Evolutionary conservation across 2,329 filamentous ascomycete species (phyloP).

Genomic region (Lecanoromycetidae sp.): DNA sequence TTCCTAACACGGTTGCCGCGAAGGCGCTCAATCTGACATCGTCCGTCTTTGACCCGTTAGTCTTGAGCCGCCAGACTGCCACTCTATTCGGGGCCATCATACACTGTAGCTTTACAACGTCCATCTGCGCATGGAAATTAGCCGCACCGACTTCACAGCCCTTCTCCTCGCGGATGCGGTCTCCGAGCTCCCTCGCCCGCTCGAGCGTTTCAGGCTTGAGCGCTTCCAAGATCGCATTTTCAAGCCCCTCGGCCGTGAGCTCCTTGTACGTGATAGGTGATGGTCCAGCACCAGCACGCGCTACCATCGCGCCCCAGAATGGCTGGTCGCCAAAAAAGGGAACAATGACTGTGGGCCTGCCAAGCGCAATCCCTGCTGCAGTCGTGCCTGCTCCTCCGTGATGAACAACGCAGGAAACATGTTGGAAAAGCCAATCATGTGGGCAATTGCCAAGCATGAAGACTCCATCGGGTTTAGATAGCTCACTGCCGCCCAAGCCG

Average conservation of each 20-base stretch:
- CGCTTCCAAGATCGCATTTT: slow-evolving; percentile 50
- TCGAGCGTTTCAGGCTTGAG: slow-evolving; percentile 47
- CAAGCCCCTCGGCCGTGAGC: slow-evolving; percentile 53
- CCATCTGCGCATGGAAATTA: slow-evolving; percentile 59
- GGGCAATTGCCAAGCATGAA: slow-evolving; percentile 78
- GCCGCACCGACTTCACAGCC: slow-evolving; percentile 52
- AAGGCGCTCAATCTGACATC: slow-evolving; percentile 57
- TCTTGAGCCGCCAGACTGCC: slow-evolving; percentile 64
- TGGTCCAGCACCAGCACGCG: slow-evolving; percentile 59
- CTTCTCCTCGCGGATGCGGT: slow-evolving; percentile 52
- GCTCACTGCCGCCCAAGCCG: slow-evolving; percentile 60
- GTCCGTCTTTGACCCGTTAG: too few relatives aligned
- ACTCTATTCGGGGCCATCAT: slow-evolving; percentile 53
- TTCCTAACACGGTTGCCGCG: slow-evolving; percentile 57
- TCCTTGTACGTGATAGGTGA: slow-evolving; percentile 56
- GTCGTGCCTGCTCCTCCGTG: slow-evolving; percentile 87
- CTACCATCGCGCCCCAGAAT: slow-evolving; percentile 71
- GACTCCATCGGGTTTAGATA: slow-evolving; percentile 60
- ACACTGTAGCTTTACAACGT: slow-evolving; percentile 56
- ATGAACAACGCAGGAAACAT: slow-evolving; percentile 70
- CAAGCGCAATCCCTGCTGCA: slow-evolving; percentile 69
- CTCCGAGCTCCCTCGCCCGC: slow-evolving; percentile 46
- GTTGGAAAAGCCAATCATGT: slow-evolving; percentile 80
- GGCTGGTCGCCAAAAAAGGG: slow-evolving; percentile 81
- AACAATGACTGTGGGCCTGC: slow-evolving; percentile 68